Percentiles rank a stretch among this genome's conserved stretches.
phyloP scores from a whole-genome alignment of 1,284 basidiomycete species.

The Apiotrichum veenhuisii region DNA sequence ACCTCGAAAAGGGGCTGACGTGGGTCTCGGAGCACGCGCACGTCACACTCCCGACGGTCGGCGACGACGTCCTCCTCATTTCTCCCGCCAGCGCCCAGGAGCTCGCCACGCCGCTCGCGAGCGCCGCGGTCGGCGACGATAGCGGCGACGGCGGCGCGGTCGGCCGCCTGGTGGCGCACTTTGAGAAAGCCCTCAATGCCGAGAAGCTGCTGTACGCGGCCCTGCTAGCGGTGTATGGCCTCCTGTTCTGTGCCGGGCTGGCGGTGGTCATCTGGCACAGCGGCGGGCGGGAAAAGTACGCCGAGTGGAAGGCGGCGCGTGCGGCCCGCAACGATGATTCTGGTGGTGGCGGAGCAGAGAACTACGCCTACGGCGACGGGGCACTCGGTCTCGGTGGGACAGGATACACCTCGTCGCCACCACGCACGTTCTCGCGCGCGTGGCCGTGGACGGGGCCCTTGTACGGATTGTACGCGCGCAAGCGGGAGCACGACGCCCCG shows the following conservation, averaged over 20 bases:
- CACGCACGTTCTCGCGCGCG: too few species aligned
- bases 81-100: constrained; percentile 67
- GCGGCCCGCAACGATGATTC: not conserved
- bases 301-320: not conserved
- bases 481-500: not conserved
- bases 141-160: constrained; percentile 60
- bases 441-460: not conserved
- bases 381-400: too few species aligned
- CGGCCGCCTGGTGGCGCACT: constrained; percentile 66
- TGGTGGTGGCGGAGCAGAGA: too few species aligned
- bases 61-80: constrained; percentile 68
- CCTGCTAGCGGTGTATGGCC: constrained; percentile 72
- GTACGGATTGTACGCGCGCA: not conserved
- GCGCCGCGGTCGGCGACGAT: constrained; percentile 70
- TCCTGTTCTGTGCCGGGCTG: constrained; percentile 37
- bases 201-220: constrained; percentile 77
- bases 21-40: constrained; percentile 86
- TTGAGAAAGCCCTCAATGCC: constrained; percentile 66
- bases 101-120: constrained; percentile 69
- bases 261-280: constrained; percentile 41
- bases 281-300: constrained; percentile 27
- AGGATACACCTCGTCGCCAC: too few species aligned
- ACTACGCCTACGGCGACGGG: too few species aligned
- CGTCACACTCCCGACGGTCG: constrained; percentile 70
- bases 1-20: constrained; percentile 79